Conservation (phyloP, 345 rosid species). For the Aquilaria sinensis region DNA sequence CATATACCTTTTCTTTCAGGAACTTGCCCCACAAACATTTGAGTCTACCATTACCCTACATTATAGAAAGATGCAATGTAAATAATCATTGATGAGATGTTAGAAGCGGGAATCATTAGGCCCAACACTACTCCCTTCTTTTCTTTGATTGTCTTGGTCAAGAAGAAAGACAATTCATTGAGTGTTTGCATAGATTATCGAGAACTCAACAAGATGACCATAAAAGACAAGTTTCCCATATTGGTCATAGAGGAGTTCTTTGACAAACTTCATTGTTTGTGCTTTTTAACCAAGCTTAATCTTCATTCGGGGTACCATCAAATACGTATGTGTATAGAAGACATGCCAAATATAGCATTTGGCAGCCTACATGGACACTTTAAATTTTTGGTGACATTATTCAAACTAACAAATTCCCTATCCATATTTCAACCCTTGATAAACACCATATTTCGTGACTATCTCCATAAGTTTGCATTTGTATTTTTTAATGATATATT, state of each 20-base stretch:
- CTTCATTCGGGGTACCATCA: too few species aligned
- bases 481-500: too few species aligned
- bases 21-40: not conserved
- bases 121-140: not conserved
- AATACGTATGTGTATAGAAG: too few species aligned
- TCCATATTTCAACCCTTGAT: too few species aligned
- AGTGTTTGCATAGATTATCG: not conserved
- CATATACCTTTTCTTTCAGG: not conserved
- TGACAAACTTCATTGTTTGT: not conserved
- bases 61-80: not conserved
- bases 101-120: not conserved
- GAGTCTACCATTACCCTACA: not conserved
- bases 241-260: not conserved
- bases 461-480: too few species aligned
- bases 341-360: too few species aligned
- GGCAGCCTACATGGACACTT: not conserved
- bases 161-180: not conserved
- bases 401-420: not conserved
- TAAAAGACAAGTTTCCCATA: not conserved
- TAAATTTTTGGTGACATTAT: too few species aligned
- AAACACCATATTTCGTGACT: too few species aligned
- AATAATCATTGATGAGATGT: not conserved
- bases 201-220: not conserved
- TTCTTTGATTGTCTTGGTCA: not conserved
- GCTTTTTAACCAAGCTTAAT: too few species aligned